Evolutionary conservation across 179 eudicot species (phyloP), one percentile per base, ranked within the genome.

Genomic region (Pouteria campechiana): DNA sequence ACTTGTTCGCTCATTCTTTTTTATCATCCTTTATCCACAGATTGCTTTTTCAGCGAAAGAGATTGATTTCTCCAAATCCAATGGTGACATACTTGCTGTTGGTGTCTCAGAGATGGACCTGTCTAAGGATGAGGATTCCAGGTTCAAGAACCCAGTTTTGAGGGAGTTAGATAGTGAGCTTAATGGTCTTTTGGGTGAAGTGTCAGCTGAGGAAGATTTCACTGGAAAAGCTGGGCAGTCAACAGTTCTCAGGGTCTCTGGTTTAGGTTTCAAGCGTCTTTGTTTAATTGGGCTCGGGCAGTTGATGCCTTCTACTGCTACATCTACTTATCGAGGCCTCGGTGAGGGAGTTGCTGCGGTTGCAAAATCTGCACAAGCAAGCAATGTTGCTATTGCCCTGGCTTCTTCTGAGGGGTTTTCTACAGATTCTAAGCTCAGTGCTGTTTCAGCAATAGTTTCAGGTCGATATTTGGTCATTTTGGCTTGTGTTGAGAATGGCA

Each of bases 21-120:
- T n/a, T n/a, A n/a, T n/a, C n/a, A n/a, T n/a, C n/a, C n/a, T n/a
- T n/a, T n/a, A n/a, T n/a, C n/a, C n/a, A n/a, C n/a, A 85, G 98
- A 67, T 90, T 25, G 67, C 84, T 5, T 69, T 89, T 46, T 65
- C 87, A 17, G 90, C 72, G 20, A 90, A 82, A 79, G 96, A 86
- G 37, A 51, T 75, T 13, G 90, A 90, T 46, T 58, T 71, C 54
- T 64, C 59, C 30, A 78, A 86, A 70, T 90, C 95, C 95, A 90
- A 74, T 54, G 98, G 95, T 41, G 95, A 86, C 48, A 55, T 90
- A 37, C 76, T 90, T n/a, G 94, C 87, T 0, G 90, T 90, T 7
- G 98, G 86, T 27, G 95, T 86, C 6, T 55, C 86, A 5, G 95
- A 90, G 70, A 85, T 81, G 55, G 98, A 90, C 55, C 54, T 86